phyloP scores from a whole-genome alignment of 331 rosid genomes.

The Erythrophleum ivorense region DNA sequence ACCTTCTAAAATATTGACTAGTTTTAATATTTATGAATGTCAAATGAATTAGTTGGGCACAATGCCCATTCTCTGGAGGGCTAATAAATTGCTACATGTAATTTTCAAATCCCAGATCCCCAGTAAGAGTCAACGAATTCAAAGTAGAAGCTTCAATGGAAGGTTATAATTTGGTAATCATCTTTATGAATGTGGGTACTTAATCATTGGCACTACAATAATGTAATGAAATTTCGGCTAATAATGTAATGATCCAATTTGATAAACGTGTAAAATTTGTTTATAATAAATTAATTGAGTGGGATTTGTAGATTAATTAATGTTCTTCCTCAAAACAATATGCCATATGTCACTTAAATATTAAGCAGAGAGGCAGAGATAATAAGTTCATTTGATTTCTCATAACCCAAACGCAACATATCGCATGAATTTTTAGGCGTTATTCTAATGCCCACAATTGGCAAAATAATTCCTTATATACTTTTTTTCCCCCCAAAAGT shows the following conservation, averaged over 20 bases:
- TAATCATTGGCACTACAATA: neutral
- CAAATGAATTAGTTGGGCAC: constrained; percentile 31
- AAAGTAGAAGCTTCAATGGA: constrained; percentile 5
- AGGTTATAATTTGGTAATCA: neutral
- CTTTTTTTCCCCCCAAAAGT: too few species aligned
- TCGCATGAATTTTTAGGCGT: too few species aligned
- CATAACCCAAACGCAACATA: too few species aligned
- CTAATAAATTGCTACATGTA: neutral
- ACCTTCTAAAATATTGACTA: neutral
- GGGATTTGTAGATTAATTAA: too few species aligned
- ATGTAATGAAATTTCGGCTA: neutral
- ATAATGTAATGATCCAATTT: neutral
- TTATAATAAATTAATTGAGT: too few species aligned
- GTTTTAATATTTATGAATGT: neutral
- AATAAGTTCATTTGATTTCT: too few species aligned
- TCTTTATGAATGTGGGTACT: too few species aligned
- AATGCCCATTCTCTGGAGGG: neutral
- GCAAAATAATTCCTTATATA: too few species aligned
- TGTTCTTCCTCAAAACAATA: too few species aligned
- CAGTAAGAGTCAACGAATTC: constrained; percentile 32
- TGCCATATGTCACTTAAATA: too few species aligned
- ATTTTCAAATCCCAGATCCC: neutral
- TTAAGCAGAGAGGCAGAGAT: too few species aligned
- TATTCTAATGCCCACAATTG: too few species aligned
- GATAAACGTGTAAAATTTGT: neutral